Base-by-base conservation (phyloP, 2,329 filamentous ascomycete genomes). In the Alternaria incomplexa region DNA sequence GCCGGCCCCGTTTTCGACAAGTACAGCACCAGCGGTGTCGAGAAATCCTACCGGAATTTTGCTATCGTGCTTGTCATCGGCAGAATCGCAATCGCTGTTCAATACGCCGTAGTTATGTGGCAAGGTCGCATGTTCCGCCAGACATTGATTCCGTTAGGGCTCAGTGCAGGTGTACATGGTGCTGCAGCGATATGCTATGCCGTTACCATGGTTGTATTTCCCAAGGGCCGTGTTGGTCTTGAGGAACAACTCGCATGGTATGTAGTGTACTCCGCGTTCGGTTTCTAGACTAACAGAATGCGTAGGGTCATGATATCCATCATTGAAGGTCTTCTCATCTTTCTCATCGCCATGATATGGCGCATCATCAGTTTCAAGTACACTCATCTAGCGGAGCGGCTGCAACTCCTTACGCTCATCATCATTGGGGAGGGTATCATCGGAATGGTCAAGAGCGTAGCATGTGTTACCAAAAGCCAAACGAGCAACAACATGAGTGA, bases 391-490 rank as follows among this genome's bases (percentile, higher is more conserved):
- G 86, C 87, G 58, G 86, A 88, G 67, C 82, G 88, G 7, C 83
- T 90, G 80, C 84, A 84, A 6, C 81, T 89, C 1, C 80, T 90
- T 58, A 90, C 88, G 0, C 80, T 89, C 44, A 89, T 90, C 64
- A 87, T 90, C 58, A 83, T 90, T 53, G 88, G 88, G 15, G 88
- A 90, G 69, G 87, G 87, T 43, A 85, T 89, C 28, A 87, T 89
- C 25, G 83, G 85, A 6, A 79, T 89, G 58, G 82, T 83, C 44
- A 82, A 83, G 68, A 58, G 66, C 30, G 62, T 73, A 5, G 65
- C 71, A 4, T 70, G 69, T 25, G 73, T 75, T 17, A 69, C 65
- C 6, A 73, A 72, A 30, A 64, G 65, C 5, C 68, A 72, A 22
- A 52, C 60, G 4, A 58, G 36, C 32, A 72, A 72, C 43, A 70